Evolutionary conservation across 129 eudicot genomes (phyloP).

Genomic region (Rutidosis leptorrhynchoides): DNA sequence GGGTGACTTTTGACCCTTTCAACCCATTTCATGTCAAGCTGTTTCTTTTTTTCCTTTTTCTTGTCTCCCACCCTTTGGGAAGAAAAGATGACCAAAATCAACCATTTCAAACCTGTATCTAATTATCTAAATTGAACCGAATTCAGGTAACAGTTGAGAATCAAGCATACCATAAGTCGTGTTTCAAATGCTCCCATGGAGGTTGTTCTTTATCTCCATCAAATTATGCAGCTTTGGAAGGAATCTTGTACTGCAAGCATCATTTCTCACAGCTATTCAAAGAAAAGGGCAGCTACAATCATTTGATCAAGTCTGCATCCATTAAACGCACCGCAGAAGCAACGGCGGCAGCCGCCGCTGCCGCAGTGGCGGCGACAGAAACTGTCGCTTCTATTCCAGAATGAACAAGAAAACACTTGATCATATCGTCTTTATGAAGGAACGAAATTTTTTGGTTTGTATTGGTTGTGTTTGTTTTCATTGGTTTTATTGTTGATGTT

Average conservation of each 20-base stretch:
- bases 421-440: conserved; percentile 3
- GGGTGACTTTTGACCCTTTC: neutral
- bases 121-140: neutral
- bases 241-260: conserved; percentile 87
- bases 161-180: conserved; percentile 78
- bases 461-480: conserved; percentile 35
- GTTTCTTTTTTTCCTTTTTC: neutral
- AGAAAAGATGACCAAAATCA: neutral
- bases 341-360: conserved; percentile 30
- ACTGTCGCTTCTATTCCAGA: conserved; percentile 56
- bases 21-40: too few species aligned
- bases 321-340: conserved; percentile 55
- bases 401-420: conserved; percentile 35
- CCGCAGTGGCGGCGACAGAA: conserved; percentile 29
- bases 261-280: conserved; percentile 96
- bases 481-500: conserved; percentile 22
- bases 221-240: conserved; percentile 91
- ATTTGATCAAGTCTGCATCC: conserved; percentile 82
- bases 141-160: conserved; percentile 89
- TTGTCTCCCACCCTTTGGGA: neutral
- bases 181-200: conserved; percentile 96
- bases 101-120: neutral
- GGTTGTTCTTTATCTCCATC: conserved; percentile 87
- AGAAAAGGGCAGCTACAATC: conserved; percentile 98
- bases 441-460: conserved; percentile 33